Evolutionary conservation across 768 basidiomycete genomes (phyloP), one percentile per base, ranked within the genome.

Genomic region (Kwoniella sp.): DNA sequence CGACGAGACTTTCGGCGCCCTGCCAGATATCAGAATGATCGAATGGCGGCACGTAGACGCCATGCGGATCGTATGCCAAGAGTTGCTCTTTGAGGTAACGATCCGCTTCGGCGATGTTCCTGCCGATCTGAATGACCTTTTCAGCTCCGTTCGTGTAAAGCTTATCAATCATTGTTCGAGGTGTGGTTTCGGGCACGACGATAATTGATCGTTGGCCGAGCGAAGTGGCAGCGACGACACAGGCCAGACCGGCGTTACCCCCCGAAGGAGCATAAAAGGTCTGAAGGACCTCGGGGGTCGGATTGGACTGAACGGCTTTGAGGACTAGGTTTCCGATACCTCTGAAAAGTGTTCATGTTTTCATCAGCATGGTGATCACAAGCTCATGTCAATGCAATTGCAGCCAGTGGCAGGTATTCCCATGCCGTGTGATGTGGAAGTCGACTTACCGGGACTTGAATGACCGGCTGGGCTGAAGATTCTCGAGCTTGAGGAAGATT

Each of bases 31-130:
- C 66, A 22, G 37, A 61, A 54, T 74, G 69, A 47, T 76, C 75
- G 57, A 79, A 79, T 8, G 77, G 77, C 15, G 72, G 77, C 2
- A 79, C 66, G 58, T 79, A 79, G 1, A 76, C 69, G 13, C 68
- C 75, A 4, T 25, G 53, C 5, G 63, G 58, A 38, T 72, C 64
- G 13, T 56, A 51, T 12, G 63, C 55, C 8, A 66, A 30, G 9
- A 72, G n/a, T 15, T 56, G 56, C 11, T 63, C 41, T 0, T 69
- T 55, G 0, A 76, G 66, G 37, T 73, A 57, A 9, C 22, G 25
- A 66, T 79, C 73, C 12, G 72, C 72, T 25, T 73, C 71, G 22
- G 63, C 60, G 67, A 74, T 73, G 4, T 64, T 72, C 4, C 61
- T 56, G 0, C 70, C 73, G 23, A 61, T 23, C 48, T 58, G 55